Percentiles rank a stretch among this genome's conserved stretches.
Conservation (phyloP, 495 filamentous ascomycete species). For the Corynascus novoguineensis region DNA sequence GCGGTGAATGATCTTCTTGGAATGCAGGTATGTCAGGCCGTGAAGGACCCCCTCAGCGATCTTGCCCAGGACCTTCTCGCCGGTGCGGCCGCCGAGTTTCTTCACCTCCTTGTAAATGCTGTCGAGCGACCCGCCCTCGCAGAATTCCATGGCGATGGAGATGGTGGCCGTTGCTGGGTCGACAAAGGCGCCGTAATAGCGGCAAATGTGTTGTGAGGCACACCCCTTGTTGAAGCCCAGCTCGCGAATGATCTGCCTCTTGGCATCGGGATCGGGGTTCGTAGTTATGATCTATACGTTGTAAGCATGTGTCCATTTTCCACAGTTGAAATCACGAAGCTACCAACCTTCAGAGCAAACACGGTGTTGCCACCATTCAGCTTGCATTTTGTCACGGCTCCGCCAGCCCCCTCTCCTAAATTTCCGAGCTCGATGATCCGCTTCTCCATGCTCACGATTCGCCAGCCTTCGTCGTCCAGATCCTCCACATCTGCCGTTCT, state of each 20-base stretch:
- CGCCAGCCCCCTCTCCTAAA: slow-evolving; percentile 90
- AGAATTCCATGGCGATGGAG: slow-evolving; percentile 98
- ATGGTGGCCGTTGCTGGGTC: slow-evolving; percentile 91
- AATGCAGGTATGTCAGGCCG: slow-evolving; percentile 92
- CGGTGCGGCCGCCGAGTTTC: slow-evolving; percentile 85
- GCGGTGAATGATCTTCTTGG: slow-evolving; percentile 94
- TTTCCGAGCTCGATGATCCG: slow-evolving; percentile 83
- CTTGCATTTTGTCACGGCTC: slow-evolving; percentile 86
- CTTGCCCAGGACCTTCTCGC: slow-evolving; percentile 97
- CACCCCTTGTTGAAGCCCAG: slow-evolving; percentile 97
- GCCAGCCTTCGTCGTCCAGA: slow-evolving; percentile 90
- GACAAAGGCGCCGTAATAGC: slow-evolving; percentile 94
- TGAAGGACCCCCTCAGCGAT: slow-evolving; percentile 93
- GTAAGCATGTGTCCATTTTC: slow-evolving; percentile 19
- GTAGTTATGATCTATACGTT: slow-evolving; percentile 82
- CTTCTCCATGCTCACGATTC: slow-evolving; percentile 81
- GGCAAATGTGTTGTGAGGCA: slow-evolving; percentile 87
- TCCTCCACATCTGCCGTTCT: slow-evolving; percentile 83
- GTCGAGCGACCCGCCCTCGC: slow-evolving; percentile 91
- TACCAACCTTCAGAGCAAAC: slow-evolving; percentile 87
- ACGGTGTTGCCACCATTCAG: slow-evolving; percentile 87
- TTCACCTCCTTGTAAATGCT: slow-evolving; percentile 97
- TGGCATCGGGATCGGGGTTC: slow-evolving; percentile 93
- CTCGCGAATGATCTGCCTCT: slow-evolving; percentile 95
- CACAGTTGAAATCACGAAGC: neutral